Percentiles rank a stretch among this genome's conserved stretches.
Conservation (phyloP, 305 asterid genomes). For the Fraxinus greggii region DNA sequence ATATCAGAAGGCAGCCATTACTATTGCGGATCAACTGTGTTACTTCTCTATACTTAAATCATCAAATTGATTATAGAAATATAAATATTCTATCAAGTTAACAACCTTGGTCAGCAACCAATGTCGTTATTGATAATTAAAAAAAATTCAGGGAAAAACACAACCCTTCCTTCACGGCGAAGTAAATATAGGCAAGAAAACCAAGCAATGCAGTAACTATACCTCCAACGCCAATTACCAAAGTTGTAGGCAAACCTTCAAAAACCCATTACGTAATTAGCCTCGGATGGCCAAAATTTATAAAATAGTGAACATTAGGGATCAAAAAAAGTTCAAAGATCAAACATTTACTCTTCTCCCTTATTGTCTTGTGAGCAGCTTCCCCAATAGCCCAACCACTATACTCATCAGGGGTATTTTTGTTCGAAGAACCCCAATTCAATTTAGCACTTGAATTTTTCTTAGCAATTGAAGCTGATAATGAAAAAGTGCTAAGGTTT, state of each 20-base stretch:
- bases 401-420: constrained; percentile 40
- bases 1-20: no score
- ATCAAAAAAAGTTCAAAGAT: not conserved
- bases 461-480: constrained; percentile 53
- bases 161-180: no score
- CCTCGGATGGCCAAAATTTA: not conserved
- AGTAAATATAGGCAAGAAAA: no score
- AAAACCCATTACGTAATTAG: no score
- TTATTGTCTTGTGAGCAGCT: constrained; percentile 34
- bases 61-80: no score
- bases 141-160: no score
- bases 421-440: constrained; percentile 52
- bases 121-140: no score
- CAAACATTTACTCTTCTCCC: constrained; percentile 37
- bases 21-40: no score
- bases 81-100: no score
- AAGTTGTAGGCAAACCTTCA: constrained; percentile 53
- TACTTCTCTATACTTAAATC: no score
- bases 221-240: constrained; percentile 55
- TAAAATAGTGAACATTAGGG: not conserved
- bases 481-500: constrained; percentile 30
- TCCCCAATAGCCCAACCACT: constrained; percentile 81
- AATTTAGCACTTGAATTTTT: constrained; percentile 34
- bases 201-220: no score
- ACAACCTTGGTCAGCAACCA: no score